Conservation (phyloP, 1,284 basidiomycete species). For the Meira nashicola region DNA sequence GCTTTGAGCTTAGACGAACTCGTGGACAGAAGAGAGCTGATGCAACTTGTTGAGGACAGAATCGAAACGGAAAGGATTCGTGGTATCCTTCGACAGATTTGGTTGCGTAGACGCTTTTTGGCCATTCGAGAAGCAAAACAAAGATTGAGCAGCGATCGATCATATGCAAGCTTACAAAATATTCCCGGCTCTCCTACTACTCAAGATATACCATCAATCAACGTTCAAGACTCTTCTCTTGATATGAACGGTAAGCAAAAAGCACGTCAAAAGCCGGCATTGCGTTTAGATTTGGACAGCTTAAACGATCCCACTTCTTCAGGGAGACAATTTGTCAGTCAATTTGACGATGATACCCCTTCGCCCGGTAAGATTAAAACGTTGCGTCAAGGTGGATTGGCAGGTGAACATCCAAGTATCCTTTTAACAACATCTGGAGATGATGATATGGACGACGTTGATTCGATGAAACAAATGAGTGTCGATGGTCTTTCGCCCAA, state of each 20-base stretch:
- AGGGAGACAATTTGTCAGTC: too few species aligned
- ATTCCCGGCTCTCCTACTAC: background rate
- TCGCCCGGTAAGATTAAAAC: background rate
- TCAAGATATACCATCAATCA: background rate
- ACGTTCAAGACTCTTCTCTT: background rate
- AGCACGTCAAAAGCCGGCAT: background rate
- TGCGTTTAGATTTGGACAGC: background rate
- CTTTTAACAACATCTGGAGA: background rate
- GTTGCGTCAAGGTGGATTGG: background rate
- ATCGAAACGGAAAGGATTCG: conserved; percentile 43
- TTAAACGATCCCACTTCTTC: too few species aligned
- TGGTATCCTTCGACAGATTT: conserved; percentile 37
- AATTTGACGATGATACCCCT: too few species aligned
- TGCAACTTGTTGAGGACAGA: conserved; percentile 40
- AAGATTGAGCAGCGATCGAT: background rate
- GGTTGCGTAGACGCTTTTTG: conserved; percentile 38
- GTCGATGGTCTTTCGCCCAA: too few species aligned
- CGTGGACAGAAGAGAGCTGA: conserved; percentile 34
- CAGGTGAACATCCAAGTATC: background rate
- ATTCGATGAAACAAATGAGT: too few species aligned
- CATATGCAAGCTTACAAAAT: background rate
- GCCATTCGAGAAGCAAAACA: conserved; percentile 15
- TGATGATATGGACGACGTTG: background rate
- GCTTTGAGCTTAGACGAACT: conserved; percentile 47
- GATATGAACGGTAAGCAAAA: background rate